Evolutionary conservation across 345 rosid species (phyloP), one percentile per base, ranked within the genome.

Genomic region (Camelina laxa): DNA sequence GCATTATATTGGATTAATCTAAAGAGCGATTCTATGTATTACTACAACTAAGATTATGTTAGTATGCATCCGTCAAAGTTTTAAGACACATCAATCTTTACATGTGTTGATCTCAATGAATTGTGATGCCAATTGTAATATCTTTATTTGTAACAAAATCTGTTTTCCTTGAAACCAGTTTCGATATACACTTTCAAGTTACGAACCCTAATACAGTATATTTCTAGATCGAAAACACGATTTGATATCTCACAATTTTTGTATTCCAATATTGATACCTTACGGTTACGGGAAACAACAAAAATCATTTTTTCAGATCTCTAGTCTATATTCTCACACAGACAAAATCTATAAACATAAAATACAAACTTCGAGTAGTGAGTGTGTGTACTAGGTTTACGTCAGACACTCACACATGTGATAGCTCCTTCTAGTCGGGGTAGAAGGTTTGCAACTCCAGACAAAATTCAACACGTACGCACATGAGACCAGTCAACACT

Each of bases 191-290:
- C 6, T 45, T 7, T n/a, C 53, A 17, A 3, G 42, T 16, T 56
- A 47, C 21, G 54, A 62, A 14, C 14, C 15, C 14, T 39, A 67
- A 19, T 8, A n/a, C n/a, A n/a, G n/a, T n/a, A 8, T 22, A 10
- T 14, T 45, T 58, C 48, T 70, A 14, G 35, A 55, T 55, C 15
- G 48, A 54, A 72, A 42, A 55, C 38, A 65, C 11, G 56, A 64
- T 55, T 65, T 57, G 42, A 35, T 35, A 56, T 45, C 31, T 24
- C 11, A 21, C 15, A 10, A 2, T 6, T 57, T 56, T 35, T 6
- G 51, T 53, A 44, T 42, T 65, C 65, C 66, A 17, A 66, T 36
- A 57, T 74, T 36, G 78, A 57, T 66, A 74, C 64, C 65, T 73
- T 73, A 44, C 24, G 47, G 65, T 65, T 55, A 65, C 59, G 50